Conservation (phyloP, 768 basidiomycete genomes). For the Tylopilus plumbeoviolaceoides region DNA sequence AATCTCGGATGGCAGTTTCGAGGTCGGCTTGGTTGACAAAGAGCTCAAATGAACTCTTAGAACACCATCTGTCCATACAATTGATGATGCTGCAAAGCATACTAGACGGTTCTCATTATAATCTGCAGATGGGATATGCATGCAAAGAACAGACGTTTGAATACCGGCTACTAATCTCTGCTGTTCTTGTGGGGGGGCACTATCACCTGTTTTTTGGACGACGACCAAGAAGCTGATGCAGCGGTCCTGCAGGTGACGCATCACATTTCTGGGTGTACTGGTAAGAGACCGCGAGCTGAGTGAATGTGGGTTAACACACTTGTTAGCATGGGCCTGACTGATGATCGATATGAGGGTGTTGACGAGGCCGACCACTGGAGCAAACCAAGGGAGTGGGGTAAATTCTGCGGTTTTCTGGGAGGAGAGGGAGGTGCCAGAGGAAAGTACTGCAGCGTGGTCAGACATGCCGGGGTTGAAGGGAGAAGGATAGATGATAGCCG, state of each 20-base stretch:
- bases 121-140: not conserved
- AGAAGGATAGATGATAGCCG: conserved; percentile 24
- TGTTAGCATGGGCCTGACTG: conserved; percentile 46
- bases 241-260: conserved; percentile 43
- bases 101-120: conserved; percentile 18
- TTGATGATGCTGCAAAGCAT: conserved; percentile 34
- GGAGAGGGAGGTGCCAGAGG: conserved; percentile 8
- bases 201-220: conserved; percentile 33
- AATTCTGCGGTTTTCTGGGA: conserved; percentile 48
- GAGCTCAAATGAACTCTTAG: conserved; percentile 36
- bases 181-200: conserved; percentile 28
- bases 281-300: conserved; percentile 3
- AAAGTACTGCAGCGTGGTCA: conserved; percentile 6
- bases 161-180: conserved; percentile 30
- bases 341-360: conserved; percentile 44
- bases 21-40: conserved; percentile 46
- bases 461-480: conserved; percentile 15
- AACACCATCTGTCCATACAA: conserved; percentile 43
- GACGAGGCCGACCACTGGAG: conserved; percentile 38
- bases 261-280: conserved; percentile 33
- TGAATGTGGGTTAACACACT: conserved; percentile 28
- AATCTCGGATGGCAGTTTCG: conserved; percentile 40
- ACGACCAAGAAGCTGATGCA: conserved; percentile 41
- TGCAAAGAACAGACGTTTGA: conserved; percentile 22
- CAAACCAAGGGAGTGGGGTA: conserved; percentile 46